A percentile compares a stretch with the other conserved stretches of the same genome.
phyloP scores from a whole-genome alignment of 176 grass and related monocot species.

The Raddia distichophylla region DNA sequence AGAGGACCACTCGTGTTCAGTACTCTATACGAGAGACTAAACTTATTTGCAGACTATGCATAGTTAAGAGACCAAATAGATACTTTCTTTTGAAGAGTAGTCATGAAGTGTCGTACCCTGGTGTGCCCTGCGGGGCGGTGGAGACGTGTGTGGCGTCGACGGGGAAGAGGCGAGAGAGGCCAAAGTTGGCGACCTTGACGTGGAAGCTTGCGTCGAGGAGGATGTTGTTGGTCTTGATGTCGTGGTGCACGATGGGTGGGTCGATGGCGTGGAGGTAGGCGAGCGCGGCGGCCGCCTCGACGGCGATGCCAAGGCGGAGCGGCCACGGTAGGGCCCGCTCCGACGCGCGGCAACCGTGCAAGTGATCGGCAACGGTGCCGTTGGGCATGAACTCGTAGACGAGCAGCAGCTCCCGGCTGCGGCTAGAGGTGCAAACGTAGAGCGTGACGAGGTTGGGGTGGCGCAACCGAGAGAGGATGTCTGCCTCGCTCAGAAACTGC shows the following conservation, averaged over 20 bases:
- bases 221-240: slow-evolving; percentile 85
- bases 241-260: slow-evolving; percentile 75
- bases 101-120: slow-evolving; percentile 41
- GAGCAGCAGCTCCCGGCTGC: slow-evolving; percentile 74
- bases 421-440: slow-evolving; percentile 87
- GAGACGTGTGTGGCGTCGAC: slow-evolving; percentile 72
- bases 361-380: slow-evolving; percentile 87
- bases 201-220: slow-evolving; percentile 74
- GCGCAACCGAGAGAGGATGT: slow-evolving; percentile 69
- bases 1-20: no score
- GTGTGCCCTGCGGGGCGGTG: slow-evolving; percentile 82
- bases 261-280: slow-evolving; percentile 79
- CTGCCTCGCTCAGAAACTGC: slow-evolving; percentile 80
- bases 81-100: no score
- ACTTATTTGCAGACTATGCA: no score
- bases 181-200: slow-evolving; percentile 92
- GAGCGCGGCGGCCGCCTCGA: slow-evolving; percentile 75
- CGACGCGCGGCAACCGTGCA: slow-evolving; percentile 50
- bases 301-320: slow-evolving; percentile 58
- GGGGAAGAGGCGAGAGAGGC: slow-evolving; percentile 78
- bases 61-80: no score
- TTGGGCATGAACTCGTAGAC: slow-evolving; percentile 90
- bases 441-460: slow-evolving; percentile 78
- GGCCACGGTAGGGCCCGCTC: slow-evolving; percentile 63
- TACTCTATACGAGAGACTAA: no score